Percentiles rank a stretch among this genome's conserved stretches.
phyloP scores from a whole-genome alignment of 257 asterid genomes.

The Ilex asprella region DNA sequence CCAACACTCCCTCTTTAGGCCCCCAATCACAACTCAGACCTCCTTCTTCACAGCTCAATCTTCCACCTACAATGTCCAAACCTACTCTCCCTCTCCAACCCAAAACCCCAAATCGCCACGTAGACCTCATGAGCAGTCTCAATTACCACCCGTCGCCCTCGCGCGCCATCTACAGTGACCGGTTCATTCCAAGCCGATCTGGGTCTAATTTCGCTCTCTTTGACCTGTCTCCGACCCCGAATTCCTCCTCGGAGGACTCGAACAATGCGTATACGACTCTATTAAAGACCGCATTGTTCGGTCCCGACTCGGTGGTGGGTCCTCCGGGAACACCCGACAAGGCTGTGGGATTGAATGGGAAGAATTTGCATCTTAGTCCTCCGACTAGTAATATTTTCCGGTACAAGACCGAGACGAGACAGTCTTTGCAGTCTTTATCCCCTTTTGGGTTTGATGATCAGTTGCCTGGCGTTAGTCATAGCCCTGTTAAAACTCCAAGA shows the following conservation, averaged over 20 bases:
- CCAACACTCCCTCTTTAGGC: not conserved
- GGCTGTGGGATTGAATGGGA: slow-evolving; percentile 25
- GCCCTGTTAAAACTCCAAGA: slow-evolving; percentile 74
- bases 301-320: slow-evolving; percentile 41
- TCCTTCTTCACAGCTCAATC: slow-evolving; percentile 1
- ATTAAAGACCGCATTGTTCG: slow-evolving; percentile 65
- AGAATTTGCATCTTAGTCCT: slow-evolving; percentile 35
- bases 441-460: slow-evolving; percentile 80
- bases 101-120: slow-evolving; percentile 19
- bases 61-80: slow-evolving; percentile 5
- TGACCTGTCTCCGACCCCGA: slow-evolving; percentile 31
- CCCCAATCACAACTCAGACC: not conserved
- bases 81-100: slow-evolving; percentile 4
- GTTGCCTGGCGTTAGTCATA: slow-evolving; percentile 69
- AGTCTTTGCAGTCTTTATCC: slow-evolving; percentile 50
- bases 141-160: slow-evolving; percentile 55
- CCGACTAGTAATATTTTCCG: slow-evolving; percentile 71
- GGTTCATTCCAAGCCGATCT: slow-evolving; percentile 80
- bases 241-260: slow-evolving; percentile 44
- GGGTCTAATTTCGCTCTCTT: slow-evolving; percentile 85
- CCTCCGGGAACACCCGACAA: slow-evolving; percentile 68
- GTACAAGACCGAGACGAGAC: slow-evolving; percentile 71
- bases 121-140: slow-evolving; percentile 6
- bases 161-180: slow-evolving; percentile 76
- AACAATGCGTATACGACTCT: slow-evolving; percentile 60